Percentiles rank a stretch among this genome's conserved stretches.
Conservation (phyloP, 176 grass and related monocot species). For the Juncus inflexus region DNA sequence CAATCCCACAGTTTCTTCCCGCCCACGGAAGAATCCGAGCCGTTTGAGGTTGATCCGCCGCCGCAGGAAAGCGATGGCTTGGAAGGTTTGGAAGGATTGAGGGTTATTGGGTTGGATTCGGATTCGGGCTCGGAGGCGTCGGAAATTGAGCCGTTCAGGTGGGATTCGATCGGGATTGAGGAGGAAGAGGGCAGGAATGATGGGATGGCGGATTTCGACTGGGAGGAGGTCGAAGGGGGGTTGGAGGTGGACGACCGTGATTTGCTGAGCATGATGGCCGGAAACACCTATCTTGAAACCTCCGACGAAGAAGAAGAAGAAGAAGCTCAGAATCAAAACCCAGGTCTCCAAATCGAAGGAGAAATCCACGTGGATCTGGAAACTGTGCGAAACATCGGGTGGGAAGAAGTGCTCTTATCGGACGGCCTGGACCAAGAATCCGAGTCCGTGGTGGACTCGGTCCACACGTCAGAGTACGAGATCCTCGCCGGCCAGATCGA, state of each 20-base stretch:
- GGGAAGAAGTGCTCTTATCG: constrained; percentile 55
- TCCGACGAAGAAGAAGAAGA: constrained; percentile 45
- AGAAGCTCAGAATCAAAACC: constrained; percentile 29
- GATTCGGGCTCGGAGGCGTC: constrained; percentile 33
- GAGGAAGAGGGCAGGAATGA: constrained; percentile 22
- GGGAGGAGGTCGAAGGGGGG: constrained; percentile 51
- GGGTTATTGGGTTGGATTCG: constrained; percentile 26
- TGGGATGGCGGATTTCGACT: constrained; percentile 36
- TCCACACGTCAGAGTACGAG: constrained; percentile 38
- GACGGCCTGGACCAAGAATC: constrained; percentile 29
- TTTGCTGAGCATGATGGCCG: constrained; percentile 52
- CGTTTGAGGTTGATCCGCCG: background rate
- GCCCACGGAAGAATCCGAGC: background rate
- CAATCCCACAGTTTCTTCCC: constrained; percentile 2
- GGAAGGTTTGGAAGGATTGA: constrained; percentile 1
- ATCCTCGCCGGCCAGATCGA: constrained; percentile 45
- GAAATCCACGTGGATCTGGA: constrained; percentile 37
- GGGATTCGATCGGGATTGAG: constrained; percentile 46
- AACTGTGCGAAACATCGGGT: constrained; percentile 29
- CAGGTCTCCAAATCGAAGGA: constrained; percentile 23
- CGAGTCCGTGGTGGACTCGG: background rate
- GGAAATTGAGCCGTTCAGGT: constrained; percentile 31
- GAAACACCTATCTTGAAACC: constrained; percentile 33
- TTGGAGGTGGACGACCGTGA: constrained; percentile 45
- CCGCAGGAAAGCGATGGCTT: constrained; percentile 1